Conservation (phyloP, 768 basidiomycete species). For the Trametes villosa region DNA sequence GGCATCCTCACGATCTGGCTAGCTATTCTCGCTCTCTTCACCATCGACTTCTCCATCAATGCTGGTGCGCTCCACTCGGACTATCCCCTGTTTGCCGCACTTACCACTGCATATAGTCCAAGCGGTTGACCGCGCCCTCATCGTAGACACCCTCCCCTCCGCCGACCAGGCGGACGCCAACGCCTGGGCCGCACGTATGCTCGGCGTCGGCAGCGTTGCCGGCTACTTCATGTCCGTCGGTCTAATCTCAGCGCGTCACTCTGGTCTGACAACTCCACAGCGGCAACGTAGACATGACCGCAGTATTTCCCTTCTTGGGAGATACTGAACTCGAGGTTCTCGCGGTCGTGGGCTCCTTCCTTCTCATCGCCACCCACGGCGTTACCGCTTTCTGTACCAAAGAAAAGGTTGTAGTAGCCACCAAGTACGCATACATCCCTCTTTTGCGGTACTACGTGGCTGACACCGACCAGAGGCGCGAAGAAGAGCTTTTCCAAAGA, state of each 20-base stretch:
- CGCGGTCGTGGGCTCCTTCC: slow-evolving; percentile 69
- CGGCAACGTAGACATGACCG: slow-evolving; percentile 79
- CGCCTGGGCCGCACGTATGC: slow-evolving; percentile 96
- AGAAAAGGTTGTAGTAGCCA: slow-evolving; percentile 71
- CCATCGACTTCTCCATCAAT: slow-evolving; percentile 69
- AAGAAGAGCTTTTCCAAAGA: slow-evolving; percentile 46
- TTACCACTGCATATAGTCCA: slow-evolving; percentile 56
- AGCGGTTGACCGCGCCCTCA: slow-evolving; percentile 87
- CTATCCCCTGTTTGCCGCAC: slow-evolving; percentile 49
- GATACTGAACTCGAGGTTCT: slow-evolving; percentile 81
- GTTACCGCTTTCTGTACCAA: slow-evolving; percentile 64
- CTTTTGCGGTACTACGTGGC: neutral
- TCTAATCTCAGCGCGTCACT: neutral
- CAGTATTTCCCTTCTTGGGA: slow-evolving; percentile 74
- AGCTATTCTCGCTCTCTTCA: slow-evolving; percentile 72
- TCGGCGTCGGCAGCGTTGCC: slow-evolving; percentile 80
- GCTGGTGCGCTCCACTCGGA: slow-evolving; percentile 41
- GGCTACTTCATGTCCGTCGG: slow-evolving; percentile 83
- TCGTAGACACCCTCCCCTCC: slow-evolving; percentile 84
- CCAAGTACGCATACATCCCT: slow-evolving; percentile 32
- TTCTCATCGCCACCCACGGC: slow-evolving; percentile 69
- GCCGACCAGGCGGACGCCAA: slow-evolving; percentile 81
- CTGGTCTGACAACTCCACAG: slow-evolving; percentile 41
- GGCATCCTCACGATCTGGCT: slow-evolving; percentile 71
- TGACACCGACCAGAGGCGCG: slow-evolving; percentile 26